Evolutionary conservation across 495 filamentous ascomycete species (phyloP).

Genomic region (Evernia prunastri): DNA sequence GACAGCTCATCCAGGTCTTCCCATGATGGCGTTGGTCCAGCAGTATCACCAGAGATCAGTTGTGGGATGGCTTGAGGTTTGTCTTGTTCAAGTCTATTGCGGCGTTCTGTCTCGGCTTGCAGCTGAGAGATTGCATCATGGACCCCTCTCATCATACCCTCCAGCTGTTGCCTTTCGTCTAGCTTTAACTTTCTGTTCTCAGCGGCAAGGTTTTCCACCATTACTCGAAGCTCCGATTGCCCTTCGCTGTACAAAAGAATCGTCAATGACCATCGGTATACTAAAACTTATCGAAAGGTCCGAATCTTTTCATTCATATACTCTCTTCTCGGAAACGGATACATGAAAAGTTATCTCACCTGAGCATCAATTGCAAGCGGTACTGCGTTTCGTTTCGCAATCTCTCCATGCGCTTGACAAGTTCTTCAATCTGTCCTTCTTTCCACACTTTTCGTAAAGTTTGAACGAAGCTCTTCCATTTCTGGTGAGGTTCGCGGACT

Average conservation of each 20-base stretch:
- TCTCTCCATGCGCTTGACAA: conserved; percentile 22
- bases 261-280: neutral
- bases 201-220: neutral
- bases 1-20: neutral
- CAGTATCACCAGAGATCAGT: neutral
- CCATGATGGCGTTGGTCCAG: neutral
- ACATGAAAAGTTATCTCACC: too few species aligned
- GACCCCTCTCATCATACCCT: neutral
- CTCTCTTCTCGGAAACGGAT: too few species aligned
- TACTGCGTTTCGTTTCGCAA: conserved; percentile 15
- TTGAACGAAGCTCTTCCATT: conserved; percentile 17
- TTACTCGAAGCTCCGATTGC: neutral
- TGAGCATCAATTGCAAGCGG: conserved; percentile 20
- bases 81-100: neutral
- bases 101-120: neutral
- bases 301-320: too few species aligned
- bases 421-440: conserved; percentile 21
- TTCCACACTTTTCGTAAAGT: conserved; percentile 19
- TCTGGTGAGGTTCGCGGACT: conserved; percentile 7
- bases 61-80: neutral
- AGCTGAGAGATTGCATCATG: neutral
- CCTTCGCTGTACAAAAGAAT: neutral
- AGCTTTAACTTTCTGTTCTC: neutral
- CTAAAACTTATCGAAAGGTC: neutral
- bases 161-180: neutral